These are phyloP conservation scores for Neurospora africana DNA, from an alignment of 495 filamentous ascomycete genomes.

Conservation along the genomic window DNA sequence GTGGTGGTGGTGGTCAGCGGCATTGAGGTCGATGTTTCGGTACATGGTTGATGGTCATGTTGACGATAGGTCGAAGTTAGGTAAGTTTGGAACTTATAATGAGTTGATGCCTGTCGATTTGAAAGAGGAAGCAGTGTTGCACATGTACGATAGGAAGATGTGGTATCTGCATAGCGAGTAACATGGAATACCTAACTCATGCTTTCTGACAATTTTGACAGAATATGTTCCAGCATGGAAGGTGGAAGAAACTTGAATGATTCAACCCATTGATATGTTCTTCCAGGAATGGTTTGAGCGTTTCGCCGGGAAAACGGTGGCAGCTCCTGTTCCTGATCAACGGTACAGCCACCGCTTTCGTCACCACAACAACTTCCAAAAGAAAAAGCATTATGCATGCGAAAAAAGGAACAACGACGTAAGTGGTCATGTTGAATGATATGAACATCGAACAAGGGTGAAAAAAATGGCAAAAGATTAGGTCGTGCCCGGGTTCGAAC, in stretches of 20 bases:
- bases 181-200: background rate
- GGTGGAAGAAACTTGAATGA: background rate
- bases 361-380: too few species aligned
- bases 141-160: background rate
- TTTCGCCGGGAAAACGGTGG: too few species aligned
- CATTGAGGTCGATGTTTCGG: background rate
- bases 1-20: background rate
- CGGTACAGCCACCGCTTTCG: too few species aligned
- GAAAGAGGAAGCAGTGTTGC: background rate
- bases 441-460: accelerated
- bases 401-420: background rate
- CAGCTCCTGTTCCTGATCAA: too few species aligned
- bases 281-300: background rate
- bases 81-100: background rate
- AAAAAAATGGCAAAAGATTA: background rate
- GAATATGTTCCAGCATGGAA: background rate
- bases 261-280: background rate
- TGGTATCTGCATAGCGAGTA: background rate
- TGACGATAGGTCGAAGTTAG: background rate
- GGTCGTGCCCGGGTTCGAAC: background rate
- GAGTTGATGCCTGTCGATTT: background rate
- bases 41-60: background rate
- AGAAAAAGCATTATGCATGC: too few species aligned
- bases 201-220: background rate
- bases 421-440: too few species aligned